phyloP scores from a whole-genome alignment of 176 grass and related monocot genomes.

The Paspalum notatum region DNA sequence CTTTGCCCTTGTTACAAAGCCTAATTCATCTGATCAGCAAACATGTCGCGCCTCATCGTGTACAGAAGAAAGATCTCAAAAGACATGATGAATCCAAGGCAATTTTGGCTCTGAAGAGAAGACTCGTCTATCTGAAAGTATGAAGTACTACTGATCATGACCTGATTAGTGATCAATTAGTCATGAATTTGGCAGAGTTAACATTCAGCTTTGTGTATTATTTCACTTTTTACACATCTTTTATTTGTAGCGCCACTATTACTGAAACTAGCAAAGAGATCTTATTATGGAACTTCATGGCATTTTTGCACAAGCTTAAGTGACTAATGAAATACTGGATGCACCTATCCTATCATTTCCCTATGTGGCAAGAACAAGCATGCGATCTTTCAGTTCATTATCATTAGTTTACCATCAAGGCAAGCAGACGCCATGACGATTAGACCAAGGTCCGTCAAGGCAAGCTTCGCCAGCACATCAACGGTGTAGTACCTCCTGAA shows the following conservation, averaged over 20 bases:
- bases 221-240: neutral
- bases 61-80: neutral
- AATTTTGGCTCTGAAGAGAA: slow-evolving; percentile 30
- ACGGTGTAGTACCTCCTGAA: no score
- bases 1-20: neutral
- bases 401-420: neutral
- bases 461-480: neutral
- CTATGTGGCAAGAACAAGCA: neutral
- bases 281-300: neutral
- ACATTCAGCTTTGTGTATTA: slow-evolving; percentile 1
- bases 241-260: no score
- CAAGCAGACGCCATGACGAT: no score
- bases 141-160: neutral
- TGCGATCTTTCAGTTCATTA: neutral
- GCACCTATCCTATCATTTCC: neutral
- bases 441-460: no score
- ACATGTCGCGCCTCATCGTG: neutral
- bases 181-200: neutral
- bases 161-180: neutral
- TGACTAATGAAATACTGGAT: neutral
- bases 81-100: neutral
- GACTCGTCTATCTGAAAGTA: neutral
- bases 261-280: neutral
- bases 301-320: neutral
- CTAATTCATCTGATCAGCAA: slow-evolving; percentile 39